Conservation (phyloP, 306 rosid species). For the Ammopiptanthus mongolicus region DNA sequence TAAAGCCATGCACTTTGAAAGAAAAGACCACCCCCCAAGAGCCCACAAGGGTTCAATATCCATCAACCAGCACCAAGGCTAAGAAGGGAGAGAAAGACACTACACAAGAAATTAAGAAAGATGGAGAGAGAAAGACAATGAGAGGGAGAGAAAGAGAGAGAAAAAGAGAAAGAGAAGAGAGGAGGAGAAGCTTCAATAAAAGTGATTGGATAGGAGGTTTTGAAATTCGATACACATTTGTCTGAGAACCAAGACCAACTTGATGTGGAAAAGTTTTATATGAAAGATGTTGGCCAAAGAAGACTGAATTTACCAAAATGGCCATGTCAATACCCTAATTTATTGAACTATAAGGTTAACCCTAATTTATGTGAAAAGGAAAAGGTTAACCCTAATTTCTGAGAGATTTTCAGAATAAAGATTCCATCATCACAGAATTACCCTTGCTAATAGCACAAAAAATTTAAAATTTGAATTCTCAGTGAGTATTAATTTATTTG, state of each 20-base stretch:
- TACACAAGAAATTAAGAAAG: not conserved
- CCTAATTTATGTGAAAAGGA: not conserved
- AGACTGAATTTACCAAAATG: constrained; percentile 37
- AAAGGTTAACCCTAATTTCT: not conserved
- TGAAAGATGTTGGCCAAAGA: constrained; percentile 34
- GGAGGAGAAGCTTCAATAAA: constrained; percentile 75
- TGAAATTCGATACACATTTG: constrained; percentile 63
- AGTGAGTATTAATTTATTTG: not conserved
- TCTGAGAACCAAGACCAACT: constrained; percentile 43
- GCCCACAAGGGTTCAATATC: constrained; percentile 98
- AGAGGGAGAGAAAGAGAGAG: not conserved
- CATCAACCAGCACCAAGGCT: constrained; percentile 89
- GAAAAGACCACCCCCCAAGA: constrained; percentile 96
- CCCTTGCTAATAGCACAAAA: not conserved
- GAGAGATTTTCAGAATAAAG: not conserved
- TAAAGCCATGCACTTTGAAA: constrained; percentile 92
- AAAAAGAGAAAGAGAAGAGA: not conserved
- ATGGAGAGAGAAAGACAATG: constrained; percentile 17
- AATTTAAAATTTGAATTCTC: not conserved
- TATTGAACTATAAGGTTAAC: not conserved
- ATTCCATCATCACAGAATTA: not conserved
- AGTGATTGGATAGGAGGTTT: constrained; percentile 59
- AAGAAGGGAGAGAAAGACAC: constrained; percentile 24
- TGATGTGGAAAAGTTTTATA: constrained; percentile 50
- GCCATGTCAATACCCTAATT: constrained; percentile 30